A percentile compares a stretch with the other conserved stretches of the same genome.
phyloP scores from a whole-genome alignment of 192 early-diverging fungal genomes.

The Coemansia sp. region DNA sequence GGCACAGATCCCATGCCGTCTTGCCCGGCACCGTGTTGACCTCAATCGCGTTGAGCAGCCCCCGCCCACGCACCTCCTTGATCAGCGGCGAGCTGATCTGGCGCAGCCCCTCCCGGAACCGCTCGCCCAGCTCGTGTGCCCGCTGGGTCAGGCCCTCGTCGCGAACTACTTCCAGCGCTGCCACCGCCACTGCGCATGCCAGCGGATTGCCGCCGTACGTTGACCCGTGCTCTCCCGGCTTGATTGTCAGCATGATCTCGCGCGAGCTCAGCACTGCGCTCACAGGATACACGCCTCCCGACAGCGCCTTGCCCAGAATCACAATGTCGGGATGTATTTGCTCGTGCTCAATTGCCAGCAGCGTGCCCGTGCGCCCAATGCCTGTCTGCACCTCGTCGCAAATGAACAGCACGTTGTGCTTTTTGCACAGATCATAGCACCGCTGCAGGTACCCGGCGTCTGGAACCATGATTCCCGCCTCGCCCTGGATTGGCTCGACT shows the following conservation, averaged over 20 bases:
- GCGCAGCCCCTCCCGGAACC: slow-evolving; percentile 75
- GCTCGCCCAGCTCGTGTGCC: slow-evolving; percentile 72
- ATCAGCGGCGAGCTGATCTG: slow-evolving; percentile 79
- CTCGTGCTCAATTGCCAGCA: slow-evolving; percentile 95
- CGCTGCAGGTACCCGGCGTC: slow-evolving; percentile 87
- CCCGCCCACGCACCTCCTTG: slow-evolving; percentile 81
- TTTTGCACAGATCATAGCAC: slow-evolving; percentile 89
- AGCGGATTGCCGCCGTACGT: slow-evolving; percentile 98
- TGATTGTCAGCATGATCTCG: slow-evolving; percentile 77
- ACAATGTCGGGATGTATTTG: slow-evolving; percentile 88
- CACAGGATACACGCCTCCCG: slow-evolving; percentile 96
- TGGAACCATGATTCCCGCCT: slow-evolving; percentile 95
- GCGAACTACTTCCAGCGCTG: slow-evolving; percentile 90
- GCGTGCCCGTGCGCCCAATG: slow-evolving; percentile 87
- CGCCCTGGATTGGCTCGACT: slow-evolving; percentile 98
- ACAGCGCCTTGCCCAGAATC: slow-evolving; percentile 96
- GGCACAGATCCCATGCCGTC: slow-evolving; percentile 96
- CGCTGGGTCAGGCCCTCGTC: slow-evolving; percentile 89
- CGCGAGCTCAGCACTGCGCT: slow-evolving; percentile 84
- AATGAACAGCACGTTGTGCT: slow-evolving; percentile 97
- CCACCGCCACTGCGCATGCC: slow-evolving; percentile 90
- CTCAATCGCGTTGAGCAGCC: slow-evolving; percentile 94
- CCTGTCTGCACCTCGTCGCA: slow-evolving; percentile 99
- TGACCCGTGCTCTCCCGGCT: slow-evolving; percentile 92
- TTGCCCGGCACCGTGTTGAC: slow-evolving; percentile 84